These are phyloP conservation scores for Coprinellus micaceus DNA, from an alignment of 768 basidiomycete species.

Conservation along the genomic window DNA sequence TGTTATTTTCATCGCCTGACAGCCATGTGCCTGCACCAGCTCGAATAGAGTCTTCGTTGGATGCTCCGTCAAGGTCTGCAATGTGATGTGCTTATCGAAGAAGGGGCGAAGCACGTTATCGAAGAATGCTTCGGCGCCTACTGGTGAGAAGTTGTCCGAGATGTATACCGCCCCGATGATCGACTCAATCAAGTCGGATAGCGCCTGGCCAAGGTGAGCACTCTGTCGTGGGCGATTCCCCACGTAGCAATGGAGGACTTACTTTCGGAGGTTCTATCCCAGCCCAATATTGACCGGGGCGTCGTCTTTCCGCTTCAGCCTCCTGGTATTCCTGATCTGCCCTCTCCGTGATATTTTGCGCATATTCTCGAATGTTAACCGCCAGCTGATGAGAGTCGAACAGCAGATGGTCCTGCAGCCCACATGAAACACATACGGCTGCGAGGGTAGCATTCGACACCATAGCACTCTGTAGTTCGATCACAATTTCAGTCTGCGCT, in stretches of 20 bases:
- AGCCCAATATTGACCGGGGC: conserved; percentile 73
- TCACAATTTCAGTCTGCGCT: conserved; percentile 8
- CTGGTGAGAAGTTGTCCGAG: conserved; percentile 63
- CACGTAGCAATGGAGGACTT: conserved; percentile 11
- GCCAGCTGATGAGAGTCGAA: conserved; percentile 53
- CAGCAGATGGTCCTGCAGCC: conserved; percentile 59
- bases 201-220: conserved; percentile 39
- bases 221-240: neutral
- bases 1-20: conserved; percentile 58
- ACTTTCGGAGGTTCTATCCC: conserved; percentile 79
- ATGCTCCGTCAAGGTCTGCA: conserved; percentile 71
- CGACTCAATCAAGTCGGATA: conserved; percentile 80
- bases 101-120: conserved; percentile 70
- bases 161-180: conserved; percentile 77
- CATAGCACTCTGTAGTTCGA: conserved; percentile 64
- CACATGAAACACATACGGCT: conserved; percentile 68
- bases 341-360: conserved; percentile 39
- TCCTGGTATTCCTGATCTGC: conserved; percentile 44
- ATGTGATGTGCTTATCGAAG: conserved; percentile 69
- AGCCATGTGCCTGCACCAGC: conserved; percentile 67
- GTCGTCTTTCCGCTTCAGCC: conserved; percentile 46
- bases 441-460: conserved; percentile 78
- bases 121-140: conserved; percentile 63
- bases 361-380: conserved; percentile 52
- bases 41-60: conserved; percentile 76